These are phyloP conservation scores for Taphrina wiesneri DNA, from an alignment of 1,139 yeast species.

Conservation along the genomic window DNA sequence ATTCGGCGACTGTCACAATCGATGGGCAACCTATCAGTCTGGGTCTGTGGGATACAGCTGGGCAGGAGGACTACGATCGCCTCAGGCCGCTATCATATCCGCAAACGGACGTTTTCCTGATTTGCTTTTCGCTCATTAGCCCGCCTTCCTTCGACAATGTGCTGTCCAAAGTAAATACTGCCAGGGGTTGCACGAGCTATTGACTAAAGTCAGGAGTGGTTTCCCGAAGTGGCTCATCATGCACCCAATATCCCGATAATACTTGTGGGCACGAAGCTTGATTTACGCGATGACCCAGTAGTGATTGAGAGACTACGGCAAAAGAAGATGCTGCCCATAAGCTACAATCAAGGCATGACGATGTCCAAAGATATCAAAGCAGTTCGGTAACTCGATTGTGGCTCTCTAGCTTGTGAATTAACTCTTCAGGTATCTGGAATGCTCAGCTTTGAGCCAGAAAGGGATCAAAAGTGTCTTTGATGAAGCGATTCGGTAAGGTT, in stretches of 20 bases:
- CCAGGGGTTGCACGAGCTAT: neutral
- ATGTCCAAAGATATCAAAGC: conserved; percentile 75
- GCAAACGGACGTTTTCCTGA: conserved; percentile 83
- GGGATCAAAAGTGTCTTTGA: conserved; percentile 74
- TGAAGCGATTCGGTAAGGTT: conserved; percentile 66
- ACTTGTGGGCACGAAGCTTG: conserved; percentile 83
- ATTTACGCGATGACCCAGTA: conserved; percentile 78
- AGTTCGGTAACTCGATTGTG: conserved; percentile 48
- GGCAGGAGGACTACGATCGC: conserved; percentile 90
- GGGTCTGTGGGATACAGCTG: conserved; percentile 98
- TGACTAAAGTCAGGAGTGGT: conserved; percentile 53
- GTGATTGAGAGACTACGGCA: conserved; percentile 70
- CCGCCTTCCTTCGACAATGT: conserved; percentile 82
- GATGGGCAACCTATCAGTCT: conserved; percentile 70
- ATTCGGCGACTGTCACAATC: conserved; percentile 80
- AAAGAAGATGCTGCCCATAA: conserved; percentile 62
- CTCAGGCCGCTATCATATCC: conserved; percentile 89
- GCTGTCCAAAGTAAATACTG: conserved; percentile 43
- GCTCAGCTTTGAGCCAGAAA: conserved; percentile 89
- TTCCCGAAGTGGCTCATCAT: conserved; percentile 84
- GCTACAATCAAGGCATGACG: conserved; percentile 62
- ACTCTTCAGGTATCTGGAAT: conserved; percentile 60
- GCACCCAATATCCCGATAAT: conserved; percentile 77
- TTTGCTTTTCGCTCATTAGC: conserved; percentile 82
- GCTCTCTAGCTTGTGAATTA: neutral